Conservation (phyloP, 164 flowering plant species). For the Vitis amurensis region DNA sequence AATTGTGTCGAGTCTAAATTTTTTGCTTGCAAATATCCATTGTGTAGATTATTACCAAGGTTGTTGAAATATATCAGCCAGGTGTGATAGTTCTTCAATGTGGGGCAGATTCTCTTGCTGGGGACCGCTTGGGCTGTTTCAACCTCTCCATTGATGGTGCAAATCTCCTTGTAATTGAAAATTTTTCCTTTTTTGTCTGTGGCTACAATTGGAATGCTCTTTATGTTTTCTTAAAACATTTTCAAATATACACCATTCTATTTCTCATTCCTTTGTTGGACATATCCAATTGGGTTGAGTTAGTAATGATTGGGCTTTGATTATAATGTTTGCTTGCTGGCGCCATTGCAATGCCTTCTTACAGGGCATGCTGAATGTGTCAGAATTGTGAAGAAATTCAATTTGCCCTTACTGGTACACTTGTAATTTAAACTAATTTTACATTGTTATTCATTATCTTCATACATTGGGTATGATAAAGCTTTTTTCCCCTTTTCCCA, state of each 20-base stretch:
- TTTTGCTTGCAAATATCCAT: constrained; percentile 7
- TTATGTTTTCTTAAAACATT: no score
- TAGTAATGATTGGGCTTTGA: not conserved
- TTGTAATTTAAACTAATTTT: constrained; percentile 3
- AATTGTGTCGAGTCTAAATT: constrained; percentile 8
- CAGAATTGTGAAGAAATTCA: constrained; percentile 86
- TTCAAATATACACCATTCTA: not conserved
- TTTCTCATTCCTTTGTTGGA: not conserved
- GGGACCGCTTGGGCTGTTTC: constrained; percentile 98
- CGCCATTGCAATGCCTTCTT: constrained; percentile 11
- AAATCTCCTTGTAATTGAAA: constrained; percentile 43
- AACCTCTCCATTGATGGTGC: constrained; percentile 99
- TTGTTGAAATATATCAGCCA: constrained; percentile 86
- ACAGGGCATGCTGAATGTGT: constrained; percentile 98
- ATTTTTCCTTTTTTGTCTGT: constrained; percentile 1
- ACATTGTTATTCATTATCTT: not conserved
- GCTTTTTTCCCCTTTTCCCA: not conserved
- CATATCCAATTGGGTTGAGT: constrained; percentile 7
- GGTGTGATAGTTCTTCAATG: constrained; percentile 97
- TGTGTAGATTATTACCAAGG: constrained; percentile 84
- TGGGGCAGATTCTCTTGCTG: constrained; percentile 99
- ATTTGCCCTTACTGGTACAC: constrained; percentile 87
- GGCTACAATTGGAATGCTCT: no score
- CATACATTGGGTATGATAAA: not conserved
- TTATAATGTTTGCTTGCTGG: constrained; percentile 4